Evolutionary conservation across 306 rosid genomes (phyloP).

Genomic region (Adenanthera pavonina): DNA sequence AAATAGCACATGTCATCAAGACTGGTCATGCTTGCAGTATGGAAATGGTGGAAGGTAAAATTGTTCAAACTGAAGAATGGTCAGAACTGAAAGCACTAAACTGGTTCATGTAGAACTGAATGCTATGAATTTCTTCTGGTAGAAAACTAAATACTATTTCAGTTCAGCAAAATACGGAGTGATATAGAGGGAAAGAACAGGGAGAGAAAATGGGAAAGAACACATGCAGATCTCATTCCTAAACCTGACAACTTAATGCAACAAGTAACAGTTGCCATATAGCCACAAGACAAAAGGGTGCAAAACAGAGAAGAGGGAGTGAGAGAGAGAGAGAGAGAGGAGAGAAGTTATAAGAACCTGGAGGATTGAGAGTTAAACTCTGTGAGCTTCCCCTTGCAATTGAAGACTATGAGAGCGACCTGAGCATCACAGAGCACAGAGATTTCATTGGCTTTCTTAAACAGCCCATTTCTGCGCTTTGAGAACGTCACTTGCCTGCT

Average conservation of each 20-base stretch:
- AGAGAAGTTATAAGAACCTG: conserved; percentile 45
- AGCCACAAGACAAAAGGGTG: too few relatives aligned
- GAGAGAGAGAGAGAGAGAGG: neutral
- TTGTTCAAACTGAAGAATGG: neutral
- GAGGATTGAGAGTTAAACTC: conserved; percentile 63
- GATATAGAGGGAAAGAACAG: neutral
- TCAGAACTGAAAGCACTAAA: neutral
- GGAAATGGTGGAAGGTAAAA: neutral
- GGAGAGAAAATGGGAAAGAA: neutral
- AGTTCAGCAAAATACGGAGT: neutral
- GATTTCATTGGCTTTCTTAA: conserved; percentile 88
- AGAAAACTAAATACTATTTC: neutral
- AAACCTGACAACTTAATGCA: too few relatives aligned
- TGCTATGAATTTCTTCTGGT: neutral
- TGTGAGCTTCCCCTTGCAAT: conserved; percentile 75
- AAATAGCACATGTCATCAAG: too few relatives aligned
- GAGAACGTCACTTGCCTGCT: conserved; percentile 87
- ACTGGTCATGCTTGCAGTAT: too few relatives aligned
- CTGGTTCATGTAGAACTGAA: neutral
- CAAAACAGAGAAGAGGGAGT: neutral
- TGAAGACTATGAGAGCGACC: conserved; percentile 77
- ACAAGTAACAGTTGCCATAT: too few relatives aligned
- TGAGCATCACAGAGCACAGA: conserved; percentile 89
- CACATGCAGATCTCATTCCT: neutral
- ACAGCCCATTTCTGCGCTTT: conserved; percentile 68